Conservation (phyloP, 345 rosid species). For the Salix exigua region DNA sequence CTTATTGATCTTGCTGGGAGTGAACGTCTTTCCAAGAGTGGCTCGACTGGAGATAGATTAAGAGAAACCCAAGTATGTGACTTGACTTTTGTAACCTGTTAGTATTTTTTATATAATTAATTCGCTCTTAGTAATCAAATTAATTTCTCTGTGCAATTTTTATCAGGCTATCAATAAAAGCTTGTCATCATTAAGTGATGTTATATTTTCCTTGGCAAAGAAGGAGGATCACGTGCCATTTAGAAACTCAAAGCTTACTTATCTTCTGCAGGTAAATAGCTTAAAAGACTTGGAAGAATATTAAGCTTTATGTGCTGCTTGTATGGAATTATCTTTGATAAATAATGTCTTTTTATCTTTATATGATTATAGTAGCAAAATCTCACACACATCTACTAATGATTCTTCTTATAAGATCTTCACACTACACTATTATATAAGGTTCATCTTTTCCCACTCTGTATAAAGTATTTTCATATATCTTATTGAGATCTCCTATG, state of each 20-base stretch:
- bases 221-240: slow-evolving; percentile 92
- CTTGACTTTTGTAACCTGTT: not conserved
- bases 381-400: not conserved
- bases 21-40: slow-evolving; percentile 94
- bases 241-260: slow-evolving; percentile 91
- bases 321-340: not conserved
- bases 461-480: not conserved
- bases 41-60: slow-evolving; percentile 90
- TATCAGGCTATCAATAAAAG: slow-evolving; percentile 92
- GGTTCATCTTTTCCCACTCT: not conserved
- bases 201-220: slow-evolving; percentile 85
- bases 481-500: not conserved
- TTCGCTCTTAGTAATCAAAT: slow-evolving; percentile 2
- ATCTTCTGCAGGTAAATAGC: slow-evolving; percentile 85
- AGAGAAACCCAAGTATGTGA: slow-evolving; percentile 83
- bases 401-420: not conserved
- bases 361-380: not conserved
- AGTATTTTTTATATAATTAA: not conserved
- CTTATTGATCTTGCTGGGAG: slow-evolving; percentile 99
- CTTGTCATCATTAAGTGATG: slow-evolving; percentile 83
- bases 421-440: not conserved
- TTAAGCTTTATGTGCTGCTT: not conserved
- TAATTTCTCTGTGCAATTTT: not conserved
- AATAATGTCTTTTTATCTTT: not conserved
- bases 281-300: not conserved